Evolutionary conservation across 306 rosid species (phyloP), one percentile per base, ranked within the genome.

Genomic region (Notholithocarpus densiflorus): DNA sequence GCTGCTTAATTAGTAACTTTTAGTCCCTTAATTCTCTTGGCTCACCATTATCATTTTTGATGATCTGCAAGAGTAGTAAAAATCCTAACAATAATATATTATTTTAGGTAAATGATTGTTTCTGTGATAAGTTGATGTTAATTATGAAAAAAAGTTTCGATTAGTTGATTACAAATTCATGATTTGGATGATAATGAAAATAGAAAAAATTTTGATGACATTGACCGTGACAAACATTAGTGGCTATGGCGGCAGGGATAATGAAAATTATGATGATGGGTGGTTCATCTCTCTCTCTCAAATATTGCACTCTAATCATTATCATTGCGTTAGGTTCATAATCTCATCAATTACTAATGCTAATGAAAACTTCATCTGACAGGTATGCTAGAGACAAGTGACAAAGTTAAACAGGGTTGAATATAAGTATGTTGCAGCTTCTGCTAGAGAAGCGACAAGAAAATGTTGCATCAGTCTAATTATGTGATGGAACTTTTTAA

Each of bases 301-400:
- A 62, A 51, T 75, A 56, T 56, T 66, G 53, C 24, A 62, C 71
- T 71, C 81, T 62, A 52, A 64, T 82, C 78, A 5, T 59, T 15
- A 57, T 18, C 14, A 12, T 17, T 56, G 62, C 27, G 21, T 20
- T 20, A 10, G 27, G 11, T 56, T 8, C 21, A n/a, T 20, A 56
- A 56, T 56, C 62, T 20, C 62, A 56, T 56, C 62, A 56, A 56
- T n/a, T 20, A 10, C 27, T 1, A 23, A 10, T 48, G 53, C 53
- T 10, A 56, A 23, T 20, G 62, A 56, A 20, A 56, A n/a, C 9
- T 20, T 56, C 26, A 56, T 56, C 14, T 56, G 62, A 56, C 13
- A 56, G 13, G 62, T n/a, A 56, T 20, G 62, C 53, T 48, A 48
- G 53, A 48, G 17, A 48, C 3, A 40, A 48, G 17, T 12, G 53